Conservation (phyloP, 306 rosid genomes). For the Prunus fruticosa region DNA sequence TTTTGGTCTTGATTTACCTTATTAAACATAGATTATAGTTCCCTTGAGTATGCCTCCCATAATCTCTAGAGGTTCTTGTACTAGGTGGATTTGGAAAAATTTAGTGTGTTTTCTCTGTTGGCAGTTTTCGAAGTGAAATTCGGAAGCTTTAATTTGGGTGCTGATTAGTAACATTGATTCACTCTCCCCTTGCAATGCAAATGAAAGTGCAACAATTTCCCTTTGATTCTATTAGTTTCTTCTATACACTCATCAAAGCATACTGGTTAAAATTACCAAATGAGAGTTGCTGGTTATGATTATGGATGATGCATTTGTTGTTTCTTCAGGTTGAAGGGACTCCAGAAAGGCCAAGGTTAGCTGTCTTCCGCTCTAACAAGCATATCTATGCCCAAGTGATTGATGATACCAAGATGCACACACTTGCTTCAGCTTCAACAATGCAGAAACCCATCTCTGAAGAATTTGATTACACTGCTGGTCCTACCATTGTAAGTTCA, state of each 20-base stretch:
- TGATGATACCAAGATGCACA: conserved; percentile 89
- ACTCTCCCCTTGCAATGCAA: neutral
- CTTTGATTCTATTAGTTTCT: neutral
- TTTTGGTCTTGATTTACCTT: no score
- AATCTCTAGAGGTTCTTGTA: neutral
- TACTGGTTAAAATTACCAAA: neutral
- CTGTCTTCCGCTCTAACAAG: conserved; percentile 91
- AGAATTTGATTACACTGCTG: conserved; percentile 65
- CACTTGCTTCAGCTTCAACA: conserved; percentile 92
- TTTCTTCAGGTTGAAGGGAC: conserved; percentile 85
- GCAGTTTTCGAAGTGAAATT: neutral
- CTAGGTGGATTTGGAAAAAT: neutral
- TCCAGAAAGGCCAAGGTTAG: conserved; percentile 85
- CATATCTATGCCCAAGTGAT: conserved; percentile 93
- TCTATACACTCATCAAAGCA: neutral
- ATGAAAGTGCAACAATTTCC: neutral
- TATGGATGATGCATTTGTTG: conserved; percentile 19
- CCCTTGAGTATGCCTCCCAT: neutral
- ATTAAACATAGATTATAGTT: neutral
- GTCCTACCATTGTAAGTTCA: conserved; percentile 84
- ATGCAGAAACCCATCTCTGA: conserved; percentile 73
- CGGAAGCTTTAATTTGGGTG: neutral
- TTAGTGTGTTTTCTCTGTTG: neutral
- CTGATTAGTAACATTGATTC: neutral
- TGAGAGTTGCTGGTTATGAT: conserved; percentile 8